Evolutionary conservation across 108 stramenopile genomes (phyloP), one percentile per base, ranked within the genome.

Genomic region (Schizochytrium sp.): DNA sequence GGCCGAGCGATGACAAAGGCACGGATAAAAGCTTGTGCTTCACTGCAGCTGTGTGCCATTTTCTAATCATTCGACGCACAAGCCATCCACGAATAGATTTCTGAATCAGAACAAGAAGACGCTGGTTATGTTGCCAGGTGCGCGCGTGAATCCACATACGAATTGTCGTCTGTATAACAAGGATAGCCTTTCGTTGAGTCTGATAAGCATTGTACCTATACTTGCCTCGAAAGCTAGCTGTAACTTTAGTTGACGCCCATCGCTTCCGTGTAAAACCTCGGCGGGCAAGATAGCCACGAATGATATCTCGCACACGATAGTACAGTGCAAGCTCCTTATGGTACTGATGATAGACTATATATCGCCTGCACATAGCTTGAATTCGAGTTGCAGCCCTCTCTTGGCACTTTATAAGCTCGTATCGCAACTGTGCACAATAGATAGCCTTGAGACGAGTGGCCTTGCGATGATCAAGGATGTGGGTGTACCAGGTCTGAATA

Each of bases 81-180:
- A 69, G 64, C 64, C 64, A 69, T 69, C 64, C 64, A 5, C 64
- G 64, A 1, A 44, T 44, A 7, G 44, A 8, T 38, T 69, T 69
- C 44, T 69, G 64, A 38, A 44, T 69, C 10, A 69, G 10, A 38
- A 44, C 64, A 8, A 69, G 64, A 38, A 44, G 42, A 7, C 64
- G 64, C 0, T 44, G 64, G 64, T 69, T 3, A 3, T 38, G 42
- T 7, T 44, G 64, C 64, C 64, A 69, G 42, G 40, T 69, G 64
- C 64, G 64, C 28, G 44, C 64, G 64, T 69, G 64, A 38, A 15
- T 15, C 64, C 64, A 69, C 5, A 69, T 69, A 44, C 64, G 64
- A 7, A 69, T 44, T 38, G 44, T 69, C 42, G 42, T 38, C 28
- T 69, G 64, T 44, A 69, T 1, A 15, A 69, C 42, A 8, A 44